phyloP scores from a whole-genome alignment of 768 basidiomycete species.

The Boletus reticulatus region DNA sequence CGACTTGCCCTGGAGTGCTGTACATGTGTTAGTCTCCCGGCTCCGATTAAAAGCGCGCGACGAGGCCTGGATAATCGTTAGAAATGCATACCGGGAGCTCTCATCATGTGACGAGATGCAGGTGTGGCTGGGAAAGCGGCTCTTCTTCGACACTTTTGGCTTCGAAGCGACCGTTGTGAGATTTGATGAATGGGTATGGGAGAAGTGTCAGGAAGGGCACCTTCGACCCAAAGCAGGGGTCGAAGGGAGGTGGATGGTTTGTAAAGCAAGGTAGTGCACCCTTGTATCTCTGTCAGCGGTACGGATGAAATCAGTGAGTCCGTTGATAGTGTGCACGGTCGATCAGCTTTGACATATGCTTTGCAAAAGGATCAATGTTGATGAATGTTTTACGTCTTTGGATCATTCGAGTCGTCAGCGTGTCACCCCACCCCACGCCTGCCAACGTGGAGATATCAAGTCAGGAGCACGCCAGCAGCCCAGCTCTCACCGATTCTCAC shows the following conservation, averaged over 20 bases:
- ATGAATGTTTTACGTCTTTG: too few relatives aligned
- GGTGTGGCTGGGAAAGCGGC: slow-evolving; percentile 46
- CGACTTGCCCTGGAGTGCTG: slow-evolving; percentile 39
- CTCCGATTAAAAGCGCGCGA: slow-evolving; percentile 51
- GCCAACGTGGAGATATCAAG: too few relatives aligned
- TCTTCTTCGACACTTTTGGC: slow-evolving; percentile 43
- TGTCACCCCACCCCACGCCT: too few relatives aligned
- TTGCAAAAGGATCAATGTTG: too few relatives aligned
- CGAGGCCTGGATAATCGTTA: slow-evolving; percentile 58
- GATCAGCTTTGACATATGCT: too few relatives aligned
- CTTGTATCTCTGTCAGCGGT: not conserved
- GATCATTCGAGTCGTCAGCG: too few relatives aligned
- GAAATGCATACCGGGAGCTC: slow-evolving; percentile 64
- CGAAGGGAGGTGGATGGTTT: slow-evolving; percentile 60
- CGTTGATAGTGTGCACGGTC: too few relatives aligned
- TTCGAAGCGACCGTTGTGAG: slow-evolving; percentile 25
- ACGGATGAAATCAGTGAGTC: too few relatives aligned
- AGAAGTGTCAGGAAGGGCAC: slow-evolving; percentile 41
- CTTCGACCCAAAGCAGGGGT: slow-evolving; percentile 55
- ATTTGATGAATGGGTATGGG: slow-evolving; percentile 56
- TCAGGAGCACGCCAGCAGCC: too few relatives aligned
- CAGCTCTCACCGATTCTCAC: too few relatives aligned
- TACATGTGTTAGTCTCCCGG: slow-evolving; percentile 43
- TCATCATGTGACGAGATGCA: slow-evolving; percentile 37
- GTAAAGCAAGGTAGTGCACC: slow-evolving; percentile 40